Base-by-base conservation (phyloP, 495 filamentous ascomycete genomes). In the Penicillium daleae region DNA sequence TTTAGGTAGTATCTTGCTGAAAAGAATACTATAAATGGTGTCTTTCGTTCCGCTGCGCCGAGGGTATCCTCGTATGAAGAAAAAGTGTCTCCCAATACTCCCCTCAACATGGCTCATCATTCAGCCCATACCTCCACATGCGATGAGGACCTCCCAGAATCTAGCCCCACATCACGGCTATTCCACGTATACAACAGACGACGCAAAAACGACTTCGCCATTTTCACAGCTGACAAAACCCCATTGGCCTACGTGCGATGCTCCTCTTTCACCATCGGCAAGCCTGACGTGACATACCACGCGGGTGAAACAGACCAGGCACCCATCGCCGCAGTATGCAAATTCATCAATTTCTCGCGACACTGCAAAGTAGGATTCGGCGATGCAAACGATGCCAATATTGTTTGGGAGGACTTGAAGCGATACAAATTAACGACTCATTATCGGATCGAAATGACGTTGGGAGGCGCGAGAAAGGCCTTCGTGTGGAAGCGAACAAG, bases 261-360 rank as follows among this genome's bases (percentile, higher is more conserved):
- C 32, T 56, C 53, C 1, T 8, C 29, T 21, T 56, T 32, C 21
- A 59, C 37, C 39, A 59, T 49, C 26, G 57, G 29, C 40, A 52
- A 52, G 26, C 58, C 46, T 39, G 58, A 52, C 46, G 10, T 60
- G 31, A 59, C 57, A 24, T 49, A 48, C 31, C 57, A 59, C 44
- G 44, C 29, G 6, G 57, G 57, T n/a, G 44, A 29, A 49, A 48
- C 39, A 15, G 29, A 59, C 10, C 27, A 59, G 5, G 57, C 44
- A 19, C 57, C 57, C 13, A 33, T 59, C n/a, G 21, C 44, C 22
- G 57, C 57, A 5, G 31, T 50, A 17, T 59, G 42, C 57, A 59
- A 59, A 35, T 59, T 59, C 57, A 59, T 59, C 40, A 49, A 59
- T 15, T 59, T 59, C 42, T 48, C 57, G 6, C 39, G 57, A 26